Evolutionary conservation across 208 protist species (phyloP).

Genomic region (Porcisia hertigi): DNA sequence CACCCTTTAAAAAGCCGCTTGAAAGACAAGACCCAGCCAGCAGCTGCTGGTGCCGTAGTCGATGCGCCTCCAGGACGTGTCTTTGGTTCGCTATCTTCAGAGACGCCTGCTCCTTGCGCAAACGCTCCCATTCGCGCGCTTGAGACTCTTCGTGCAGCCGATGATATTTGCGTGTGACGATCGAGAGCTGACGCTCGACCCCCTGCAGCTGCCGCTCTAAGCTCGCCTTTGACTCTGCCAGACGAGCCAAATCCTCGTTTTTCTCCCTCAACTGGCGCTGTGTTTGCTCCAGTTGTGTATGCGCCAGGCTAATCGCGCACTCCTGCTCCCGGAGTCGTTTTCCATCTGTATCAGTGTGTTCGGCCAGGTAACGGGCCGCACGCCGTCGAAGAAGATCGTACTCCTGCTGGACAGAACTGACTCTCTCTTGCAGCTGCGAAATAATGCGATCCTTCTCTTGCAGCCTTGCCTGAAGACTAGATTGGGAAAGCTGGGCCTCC

Average conservation of each 20-base stretch:
- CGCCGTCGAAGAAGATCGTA: conserved; percentile 67
- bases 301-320: conserved; percentile 36
- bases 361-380: conserved; percentile 37
- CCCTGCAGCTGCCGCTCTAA: conserved; percentile 42
- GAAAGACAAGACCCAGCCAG: neutral
- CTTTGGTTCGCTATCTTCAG: conserved; percentile 17
- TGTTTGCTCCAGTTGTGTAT: conserved; percentile 39
- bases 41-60: neutral
- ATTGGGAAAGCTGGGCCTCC: conserved; percentile 44
- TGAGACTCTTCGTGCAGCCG: conserved; percentile 44
- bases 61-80: neutral
- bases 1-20: neutral
- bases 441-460: conserved; percentile 55
- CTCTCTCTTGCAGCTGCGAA: conserved; percentile 46
- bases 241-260: conserved; percentile 17
- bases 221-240: conserved; percentile 37
- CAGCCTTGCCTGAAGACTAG: conserved; percentile 51
- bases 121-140: conserved; percentile 36
- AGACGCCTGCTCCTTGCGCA: conserved; percentile 25
- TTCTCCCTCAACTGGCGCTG: conserved; percentile 41
- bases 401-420: conserved; percentile 57
- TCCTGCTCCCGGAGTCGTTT: conserved; percentile 41
- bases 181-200: conserved; percentile 30
- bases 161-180: conserved; percentile 43
- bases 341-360: conserved; percentile 34